Evolutionary conservation across 441 rosid species (phyloP), one percentile per base, ranked within the genome.

Genomic region (Croton setiger): DNA sequence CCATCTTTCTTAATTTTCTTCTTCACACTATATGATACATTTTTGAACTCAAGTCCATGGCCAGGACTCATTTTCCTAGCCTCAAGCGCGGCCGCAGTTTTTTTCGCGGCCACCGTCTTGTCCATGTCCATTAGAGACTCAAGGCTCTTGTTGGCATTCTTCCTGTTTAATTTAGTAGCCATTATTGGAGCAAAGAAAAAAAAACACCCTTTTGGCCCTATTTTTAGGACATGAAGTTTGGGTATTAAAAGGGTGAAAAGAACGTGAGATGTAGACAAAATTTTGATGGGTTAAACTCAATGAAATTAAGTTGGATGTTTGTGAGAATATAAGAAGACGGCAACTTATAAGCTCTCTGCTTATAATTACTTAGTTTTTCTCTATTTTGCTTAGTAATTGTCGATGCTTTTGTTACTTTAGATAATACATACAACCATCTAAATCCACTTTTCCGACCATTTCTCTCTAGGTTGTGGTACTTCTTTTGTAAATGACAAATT

Each of bases 1-100:
- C 87, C 89, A 23, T 83, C 90, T 70, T 84, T 86, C 82, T 83
- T 84, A 68, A 74, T 84, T 77, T 86, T 84, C 78, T 86, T 86
- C 56, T 78, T 67, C 37, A 88, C 83, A 73, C 87, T 83, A 63
- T 88, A 88, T 1, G 87, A 86, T 7, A 86, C 75, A 65, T 75
- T 75, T 18, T 39, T 75, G 82, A 83, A 88, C 82, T 83, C 88
- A 15, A 86, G 84, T 17, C 90, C 93, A 2, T 78, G 82, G 0
- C 88, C 85, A 0, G 86, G 85, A 63, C 72, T 65, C 75, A 69
- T 59, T 75, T 84, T 81, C 69, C 66, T 49, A 1, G 63, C 45
- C 5, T 57, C 63, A 5, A 57, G 33, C 2, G 64, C 47, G n/a
- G 14, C 63, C 1, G 66, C 68, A 2, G 47, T 60, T 47, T 44